Base-by-base conservation (phyloP, 1,139 yeast genomes). In the Blastobotrys illinoisensis region DNA sequence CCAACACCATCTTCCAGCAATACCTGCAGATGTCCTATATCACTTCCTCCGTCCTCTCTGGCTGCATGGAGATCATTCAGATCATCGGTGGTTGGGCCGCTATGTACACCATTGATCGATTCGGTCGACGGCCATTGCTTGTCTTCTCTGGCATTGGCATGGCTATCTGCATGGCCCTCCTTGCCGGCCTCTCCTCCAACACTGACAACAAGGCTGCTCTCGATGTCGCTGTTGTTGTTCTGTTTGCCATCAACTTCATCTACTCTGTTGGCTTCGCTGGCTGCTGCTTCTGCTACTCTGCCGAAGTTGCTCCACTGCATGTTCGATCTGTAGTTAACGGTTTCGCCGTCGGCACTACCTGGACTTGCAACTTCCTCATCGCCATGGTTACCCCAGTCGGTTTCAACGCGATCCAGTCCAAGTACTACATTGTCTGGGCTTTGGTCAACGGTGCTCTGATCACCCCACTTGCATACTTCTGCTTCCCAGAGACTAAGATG, bases 271-370 rank as follows among this genome's bases (percentile, higher is more conserved):
- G 65, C 19, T 63, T 57, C 48, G 58, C 58, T 44, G 65, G 62
- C 18, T 54, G 52, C 46, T 64, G 58, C 56, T 64, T 60, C 58
- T 62, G 56, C 21, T 63, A 81, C 69, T 84, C 84, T 53, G 82
- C 85, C 48, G 87, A 82, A 69, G 79, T 82, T 56, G 77, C 81
- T 64, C 85, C 86, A n/a, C 75, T 80, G 67, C 75, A 79, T 66
- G 78, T 82, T 48, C 79, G 86, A 72, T 80, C 84, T 50, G 75
- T 78, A 49, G 82, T 82, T 52, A 73, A 80, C 52, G 85, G 83
- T 44, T 70, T 79, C 36, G 62, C 64, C 14, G 58, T 61, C 1
- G 55, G 54, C 47, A 67, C 71, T 64, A 77, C 75, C 53, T 74
- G 81, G 58, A 80, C 60, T 64, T 82, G 65, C 57, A 75, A 74